Percentiles rank a stretch among this genome's conserved stretches.
Evolutionary conservation across 1,284 basidiomycete genomes (phyloP).

Genomic region (Puccinia novopanici): DNA sequence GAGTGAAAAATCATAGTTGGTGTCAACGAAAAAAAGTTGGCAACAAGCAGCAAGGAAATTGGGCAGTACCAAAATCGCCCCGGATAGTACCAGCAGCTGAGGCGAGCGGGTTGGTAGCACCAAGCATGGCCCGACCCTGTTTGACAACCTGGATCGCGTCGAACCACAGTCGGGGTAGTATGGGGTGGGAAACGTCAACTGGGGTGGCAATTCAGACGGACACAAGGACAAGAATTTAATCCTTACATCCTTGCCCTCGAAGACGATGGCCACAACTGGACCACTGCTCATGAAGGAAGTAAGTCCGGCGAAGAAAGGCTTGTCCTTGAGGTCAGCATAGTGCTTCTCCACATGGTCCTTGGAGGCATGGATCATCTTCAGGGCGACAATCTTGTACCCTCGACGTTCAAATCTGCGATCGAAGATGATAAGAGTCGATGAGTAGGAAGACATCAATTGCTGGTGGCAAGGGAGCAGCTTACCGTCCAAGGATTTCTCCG

Average conservation of each 20-base stretch:
- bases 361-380: slow-evolving; percentile 78
- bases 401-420: slow-evolving; percentile 82
- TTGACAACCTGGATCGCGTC: slow-evolving; percentile 73
- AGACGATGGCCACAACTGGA: slow-evolving; percentile 95
- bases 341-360: slow-evolving; percentile 84
- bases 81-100: slow-evolving; percentile 73
- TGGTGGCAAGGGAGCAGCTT: slow-evolving; percentile 24
- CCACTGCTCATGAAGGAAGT: slow-evolving; percentile 88
- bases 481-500: slow-evolving; percentile 66
- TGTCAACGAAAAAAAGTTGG: slow-evolving; percentile 64
- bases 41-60: slow-evolving; percentile 48
- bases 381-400: slow-evolving; percentile 87
- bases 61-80: slow-evolving; percentile 50
- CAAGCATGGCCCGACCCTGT: slow-evolving; percentile 65
- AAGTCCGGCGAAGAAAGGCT: slow-evolving; percentile 88
- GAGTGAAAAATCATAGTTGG: slow-evolving; percentile 63
- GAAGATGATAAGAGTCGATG: background rate
- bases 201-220: too few relatives aligned
- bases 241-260: slow-evolving; percentile 75
- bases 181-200: background rate
- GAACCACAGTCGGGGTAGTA: background rate
- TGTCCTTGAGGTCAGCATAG: slow-evolving; percentile 87
- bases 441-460: background rate
- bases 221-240: slow-evolving; percentile 47
- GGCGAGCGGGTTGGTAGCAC: slow-evolving; percentile 92